Evolutionary conservation across 163 green algal species (phyloP).

Genomic region (Botryococcus braunii): DNA sequence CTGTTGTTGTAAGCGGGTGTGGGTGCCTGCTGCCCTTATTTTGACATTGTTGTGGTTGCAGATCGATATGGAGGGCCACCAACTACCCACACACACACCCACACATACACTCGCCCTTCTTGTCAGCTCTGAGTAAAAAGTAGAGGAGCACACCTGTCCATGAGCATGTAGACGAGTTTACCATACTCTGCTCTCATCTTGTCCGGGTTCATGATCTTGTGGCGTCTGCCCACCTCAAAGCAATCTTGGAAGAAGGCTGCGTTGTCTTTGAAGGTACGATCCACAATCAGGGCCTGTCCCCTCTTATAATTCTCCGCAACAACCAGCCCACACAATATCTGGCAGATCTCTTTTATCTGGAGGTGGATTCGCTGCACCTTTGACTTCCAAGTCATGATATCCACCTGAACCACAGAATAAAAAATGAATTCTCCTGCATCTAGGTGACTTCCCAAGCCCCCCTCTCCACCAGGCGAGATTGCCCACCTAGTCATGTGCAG

Average conservation of each 20-base stretch:
- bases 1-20: too few relatives aligned
- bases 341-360: conserved; percentile 83
- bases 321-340: conserved; percentile 80
- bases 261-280: conserved; percentile 72
- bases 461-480: too few relatives aligned
- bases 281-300: conserved; percentile 75
- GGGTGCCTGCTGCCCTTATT: too few relatives aligned
- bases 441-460: too few relatives aligned
- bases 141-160: conserved; percentile 30
- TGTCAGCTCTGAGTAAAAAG: too few relatives aligned
- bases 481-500: too few relatives aligned
- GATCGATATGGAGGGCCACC: too few relatives aligned
- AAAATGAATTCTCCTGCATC: too few relatives aligned
- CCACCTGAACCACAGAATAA: conserved; percentile 44
- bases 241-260: conserved; percentile 73
- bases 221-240: conserved; percentile 86
- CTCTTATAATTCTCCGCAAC: conserved; percentile 58
- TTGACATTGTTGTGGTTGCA: too few relatives aligned
- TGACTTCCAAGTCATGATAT: conserved; percentile 76
- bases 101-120: too few relatives aligned
- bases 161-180: conserved; percentile 67
- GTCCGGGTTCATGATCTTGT: conserved; percentile 93
- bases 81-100: too few relatives aligned
- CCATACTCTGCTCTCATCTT: conserved; percentile 82
- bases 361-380: conserved; percentile 66